A percentile compares a stretch with the other conserved stretches of the same genome.
phyloP scores from a whole-genome alignment of 345 rosid species.

The Erucastrum elatum region DNA sequence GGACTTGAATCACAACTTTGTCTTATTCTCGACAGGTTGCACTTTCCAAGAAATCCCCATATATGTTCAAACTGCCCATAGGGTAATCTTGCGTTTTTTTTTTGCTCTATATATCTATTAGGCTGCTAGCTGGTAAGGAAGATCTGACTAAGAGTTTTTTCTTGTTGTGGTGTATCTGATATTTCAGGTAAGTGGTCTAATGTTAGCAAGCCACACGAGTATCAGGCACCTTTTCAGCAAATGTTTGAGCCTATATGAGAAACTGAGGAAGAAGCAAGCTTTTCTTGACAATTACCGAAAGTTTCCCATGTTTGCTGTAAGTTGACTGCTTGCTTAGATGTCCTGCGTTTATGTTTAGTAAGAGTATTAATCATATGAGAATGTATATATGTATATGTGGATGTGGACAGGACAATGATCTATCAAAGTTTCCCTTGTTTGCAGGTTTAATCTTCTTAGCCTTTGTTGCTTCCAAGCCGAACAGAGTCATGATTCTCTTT shows the following conservation, averaged over 20 bases:
- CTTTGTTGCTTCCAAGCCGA: too few species aligned
- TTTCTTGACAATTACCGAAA: conserved; percentile 51
- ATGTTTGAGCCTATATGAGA: too few species aligned
- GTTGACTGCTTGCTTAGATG: conserved; percentile 36
- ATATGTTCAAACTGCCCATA: conserved; percentile 86
- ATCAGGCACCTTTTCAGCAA: too few species aligned
- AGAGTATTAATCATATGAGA: neutral
- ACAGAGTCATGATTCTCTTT: too few species aligned
- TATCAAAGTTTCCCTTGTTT: conserved; percentile 62
- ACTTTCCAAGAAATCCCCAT: conserved; percentile 91
- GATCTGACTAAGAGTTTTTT: too few species aligned
- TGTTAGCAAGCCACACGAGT: conserved; percentile 66
- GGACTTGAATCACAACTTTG: conserved; percentile 10
- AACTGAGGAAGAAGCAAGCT: too few species aligned
- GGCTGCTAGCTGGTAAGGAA: too few species aligned
- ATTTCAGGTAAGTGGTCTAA: conserved; percentile 91
- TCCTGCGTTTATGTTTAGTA: conserved; percentile 4
- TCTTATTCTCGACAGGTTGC: conserved; percentile 64
- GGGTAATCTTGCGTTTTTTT: conserved; percentile 49
- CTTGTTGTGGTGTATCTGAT: neutral
- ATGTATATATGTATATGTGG: neutral
- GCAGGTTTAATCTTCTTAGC: too few species aligned
- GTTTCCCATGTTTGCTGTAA: conserved; percentile 90
- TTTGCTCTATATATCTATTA: too few species aligned
- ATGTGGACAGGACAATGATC: conserved; percentile 82